phyloP scores from a whole-genome alignment of 2,329 filamentous ascomycete genomes.

The Rhytidhysteron rufulum region DNA sequence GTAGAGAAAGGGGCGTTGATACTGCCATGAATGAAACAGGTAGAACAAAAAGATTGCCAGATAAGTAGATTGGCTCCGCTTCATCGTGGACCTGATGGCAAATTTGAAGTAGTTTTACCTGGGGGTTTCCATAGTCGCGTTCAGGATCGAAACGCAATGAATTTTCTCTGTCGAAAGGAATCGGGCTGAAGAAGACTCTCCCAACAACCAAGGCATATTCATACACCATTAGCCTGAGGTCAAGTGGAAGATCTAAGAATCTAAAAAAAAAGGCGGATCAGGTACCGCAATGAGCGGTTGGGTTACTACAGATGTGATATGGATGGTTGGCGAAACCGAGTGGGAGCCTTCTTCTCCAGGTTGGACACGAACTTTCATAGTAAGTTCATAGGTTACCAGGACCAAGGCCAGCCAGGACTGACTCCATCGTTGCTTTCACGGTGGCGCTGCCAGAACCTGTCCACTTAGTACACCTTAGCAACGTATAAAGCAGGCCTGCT shows the following conservation, averaged over 20 bases:
- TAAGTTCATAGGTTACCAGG: too few relatives aligned
- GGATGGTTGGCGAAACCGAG: too few relatives aligned
- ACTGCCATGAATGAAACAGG: slow-evolving; percentile 5
- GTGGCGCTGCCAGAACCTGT: too few relatives aligned
- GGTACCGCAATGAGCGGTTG: too few relatives aligned
- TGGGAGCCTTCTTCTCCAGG: too few relatives aligned
- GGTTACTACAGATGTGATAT: too few relatives aligned
- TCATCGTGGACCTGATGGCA: slow-evolving; percentile 12
- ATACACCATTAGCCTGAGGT: slow-evolving; percentile 12
- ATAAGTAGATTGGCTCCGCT: slow-evolving; percentile 13
- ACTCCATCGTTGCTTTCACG: too few relatives aligned
- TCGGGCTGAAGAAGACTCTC: slow-evolving; percentile 11
- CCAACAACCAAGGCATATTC: slow-evolving; percentile 13
- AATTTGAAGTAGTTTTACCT: slow-evolving; percentile 10
- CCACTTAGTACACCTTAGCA: too few relatives aligned
- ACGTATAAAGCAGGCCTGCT: too few relatives aligned
- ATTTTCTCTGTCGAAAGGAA: not conserved
- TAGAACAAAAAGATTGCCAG: slow-evolving; percentile 14
- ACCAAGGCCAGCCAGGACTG: too few relatives aligned
- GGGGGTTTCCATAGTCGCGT: slow-evolving; percentile 5
- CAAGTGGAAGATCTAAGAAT: slow-evolving; percentile 13
- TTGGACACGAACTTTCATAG: too few relatives aligned
- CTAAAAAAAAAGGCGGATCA: slow-evolving; percentile 16
- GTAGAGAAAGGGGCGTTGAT: slow-evolving; percentile 3
- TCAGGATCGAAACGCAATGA: slow-evolving; percentile 3